Evolutionary conservation across 192 early-diverging fungal species (phyloP).

Genomic region (Backusella tarrabulga): DNA sequence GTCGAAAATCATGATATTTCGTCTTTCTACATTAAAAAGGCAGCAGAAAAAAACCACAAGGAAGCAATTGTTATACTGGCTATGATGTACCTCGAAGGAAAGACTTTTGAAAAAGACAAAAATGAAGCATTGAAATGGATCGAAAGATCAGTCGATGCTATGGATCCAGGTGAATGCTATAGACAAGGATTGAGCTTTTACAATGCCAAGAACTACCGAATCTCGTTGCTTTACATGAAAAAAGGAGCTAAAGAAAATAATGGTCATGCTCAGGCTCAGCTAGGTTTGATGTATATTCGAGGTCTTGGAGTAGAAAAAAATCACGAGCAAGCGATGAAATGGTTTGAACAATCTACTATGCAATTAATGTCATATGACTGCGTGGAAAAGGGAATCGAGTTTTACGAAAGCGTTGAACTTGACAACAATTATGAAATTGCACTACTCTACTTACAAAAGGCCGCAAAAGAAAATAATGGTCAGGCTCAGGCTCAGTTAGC

Average conservation of each 20-base stretch:
- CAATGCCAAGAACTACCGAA: not conserved
- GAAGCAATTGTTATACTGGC: not conserved
- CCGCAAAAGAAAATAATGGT: too few species aligned
- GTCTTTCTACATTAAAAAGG: not conserved
- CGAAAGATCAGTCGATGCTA: not conserved
- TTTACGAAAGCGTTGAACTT: too few species aligned
- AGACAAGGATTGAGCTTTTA: not conserved
- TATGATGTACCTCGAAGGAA: not conserved
- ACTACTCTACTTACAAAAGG: too few species aligned
- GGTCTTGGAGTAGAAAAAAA: not conserved
- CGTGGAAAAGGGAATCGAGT: too few species aligned
- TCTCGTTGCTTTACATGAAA: not conserved
- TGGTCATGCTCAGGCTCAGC: not conserved
- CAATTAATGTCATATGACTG: too few species aligned
- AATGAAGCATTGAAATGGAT: not conserved
- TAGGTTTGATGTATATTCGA: not conserved
- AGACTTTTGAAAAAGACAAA: not conserved
- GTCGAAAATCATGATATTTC: not conserved
- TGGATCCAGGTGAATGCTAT: not conserved
- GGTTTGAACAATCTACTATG: not conserved
- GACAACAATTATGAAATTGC: too few species aligned
- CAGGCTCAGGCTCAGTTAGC: too few species aligned
- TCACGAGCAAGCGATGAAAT: not conserved
- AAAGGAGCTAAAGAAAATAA: not conserved
- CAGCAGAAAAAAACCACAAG: not conserved